Conservation (phyloP, 2,329 filamentous ascomycete genomes). For the Trichoderma citrinoviride region DNA sequence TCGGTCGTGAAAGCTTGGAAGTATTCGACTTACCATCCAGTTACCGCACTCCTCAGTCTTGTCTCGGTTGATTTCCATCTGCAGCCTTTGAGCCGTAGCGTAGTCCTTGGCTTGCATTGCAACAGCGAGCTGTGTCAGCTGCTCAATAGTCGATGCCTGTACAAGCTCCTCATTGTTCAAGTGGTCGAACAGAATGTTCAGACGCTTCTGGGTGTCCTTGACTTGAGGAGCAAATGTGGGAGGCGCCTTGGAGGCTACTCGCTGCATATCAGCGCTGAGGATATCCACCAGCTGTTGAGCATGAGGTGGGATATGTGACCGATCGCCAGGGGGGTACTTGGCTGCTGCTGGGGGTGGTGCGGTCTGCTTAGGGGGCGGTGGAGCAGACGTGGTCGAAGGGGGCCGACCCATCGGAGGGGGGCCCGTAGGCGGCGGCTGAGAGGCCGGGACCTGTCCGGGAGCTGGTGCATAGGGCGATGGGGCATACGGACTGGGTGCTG, state of each 20-base stretch:
- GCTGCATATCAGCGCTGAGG: constrained; percentile 79
- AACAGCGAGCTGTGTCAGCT: constrained; percentile 62
- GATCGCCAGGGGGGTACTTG: constrained; percentile 79
- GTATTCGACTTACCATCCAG: constrained; percentile 69
- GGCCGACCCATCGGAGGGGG: constrained; percentile 35
- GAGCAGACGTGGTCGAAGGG: constrained; percentile 37
- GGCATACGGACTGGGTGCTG: constrained; percentile 36
- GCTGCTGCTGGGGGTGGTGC: constrained; percentile 52
- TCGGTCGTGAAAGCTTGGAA: neutral
- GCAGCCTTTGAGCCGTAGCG: constrained; percentile 62
- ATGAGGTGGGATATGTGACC: constrained; percentile 77
- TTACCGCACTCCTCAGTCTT: constrained; percentile 78
- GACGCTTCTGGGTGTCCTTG: constrained; percentile 87
- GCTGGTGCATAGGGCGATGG: constrained; percentile 39
- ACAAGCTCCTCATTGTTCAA: constrained; percentile 93
- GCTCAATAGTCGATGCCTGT: constrained; percentile 71
- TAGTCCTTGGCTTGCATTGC: constrained; percentile 69
- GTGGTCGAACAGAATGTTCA: constrained; percentile 93
- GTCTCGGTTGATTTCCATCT: constrained; percentile 72
- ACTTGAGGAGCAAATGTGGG: constrained; percentile 85
- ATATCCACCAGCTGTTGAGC: constrained; percentile 80
- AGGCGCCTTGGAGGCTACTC: constrained; percentile 81
- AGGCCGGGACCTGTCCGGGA: constrained; percentile 45
- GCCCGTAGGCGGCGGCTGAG: constrained; percentile 35
- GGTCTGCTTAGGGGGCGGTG: constrained; percentile 47